Evolutionary conservation across 441 rosid species (phyloP).

Genomic region (Pelargonium fulgidum): DNA sequence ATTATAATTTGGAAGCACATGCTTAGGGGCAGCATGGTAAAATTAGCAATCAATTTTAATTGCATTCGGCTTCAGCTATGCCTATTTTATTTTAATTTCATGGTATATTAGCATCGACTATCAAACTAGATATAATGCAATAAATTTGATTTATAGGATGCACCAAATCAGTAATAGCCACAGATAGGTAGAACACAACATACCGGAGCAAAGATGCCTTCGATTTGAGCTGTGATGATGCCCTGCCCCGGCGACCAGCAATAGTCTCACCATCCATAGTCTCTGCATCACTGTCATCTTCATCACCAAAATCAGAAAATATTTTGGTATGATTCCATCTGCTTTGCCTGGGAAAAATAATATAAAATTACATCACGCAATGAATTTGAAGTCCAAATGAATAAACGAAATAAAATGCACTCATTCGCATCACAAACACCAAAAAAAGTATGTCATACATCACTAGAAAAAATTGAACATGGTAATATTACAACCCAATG

Average conservation of each 20-base stretch:
- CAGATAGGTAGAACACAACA: conserved; percentile 19
- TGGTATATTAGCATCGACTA: background rate
- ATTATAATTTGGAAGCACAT: background rate
- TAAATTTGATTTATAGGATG: background rate
- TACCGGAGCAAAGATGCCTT: conserved; percentile 48
- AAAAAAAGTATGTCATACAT: background rate
- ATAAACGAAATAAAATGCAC: background rate
- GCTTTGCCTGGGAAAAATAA: conserved; percentile 51
- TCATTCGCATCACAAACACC: background rate
- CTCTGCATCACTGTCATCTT: conserved; percentile 48
- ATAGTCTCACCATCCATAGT: conserved; percentile 37
- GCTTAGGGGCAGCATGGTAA: background rate
- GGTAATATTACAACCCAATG: background rate
- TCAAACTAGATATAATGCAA: background rate
- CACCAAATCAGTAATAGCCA: background rate
- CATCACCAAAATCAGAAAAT: conserved; percentile 77
- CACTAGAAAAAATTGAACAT: background rate
- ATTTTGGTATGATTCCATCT: conserved; percentile 89
- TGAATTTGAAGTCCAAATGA: background rate
- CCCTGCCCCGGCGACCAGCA: conserved; percentile 43
- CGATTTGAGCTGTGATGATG: conserved; percentile 39
- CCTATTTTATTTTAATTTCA: background rate
- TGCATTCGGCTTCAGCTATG: background rate
- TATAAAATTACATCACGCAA: background rate
- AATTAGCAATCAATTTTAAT: background rate